Percentiles rank a stretch among this genome's conserved stretches.
Evolutionary conservation across 192 early-diverging fungal genomes (phyloP).

Genomic region (Ambispora gerdemannii): DNA sequence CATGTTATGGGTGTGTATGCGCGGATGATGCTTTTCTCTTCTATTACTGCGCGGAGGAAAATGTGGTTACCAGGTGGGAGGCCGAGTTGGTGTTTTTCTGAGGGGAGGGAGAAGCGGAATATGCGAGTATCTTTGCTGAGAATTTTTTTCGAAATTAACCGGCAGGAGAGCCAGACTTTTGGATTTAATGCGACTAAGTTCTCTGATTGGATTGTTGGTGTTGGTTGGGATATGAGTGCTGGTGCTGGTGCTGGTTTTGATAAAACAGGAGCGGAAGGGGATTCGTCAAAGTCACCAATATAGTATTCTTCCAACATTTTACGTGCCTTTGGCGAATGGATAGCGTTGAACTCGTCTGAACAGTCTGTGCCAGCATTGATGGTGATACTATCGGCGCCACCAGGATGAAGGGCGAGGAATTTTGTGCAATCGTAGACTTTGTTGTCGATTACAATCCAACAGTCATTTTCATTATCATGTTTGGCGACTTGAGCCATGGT

Average conservation of each 20-base stretch:
- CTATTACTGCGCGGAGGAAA: slow-evolving; percentile 44
- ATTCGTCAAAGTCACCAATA: slow-evolving; percentile 60
- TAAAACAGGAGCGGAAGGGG: not conserved
- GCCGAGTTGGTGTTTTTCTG: slow-evolving; percentile 51
- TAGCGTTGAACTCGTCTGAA: slow-evolving; percentile 88
- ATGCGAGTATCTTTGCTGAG: slow-evolving; percentile 47
- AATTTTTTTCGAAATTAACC: slow-evolving; percentile 35
- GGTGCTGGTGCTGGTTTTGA: not conserved
- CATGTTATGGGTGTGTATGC: slow-evolving; percentile 77
- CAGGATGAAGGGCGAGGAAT: slow-evolving; percentile 82
- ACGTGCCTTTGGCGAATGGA: slow-evolving; percentile 82
- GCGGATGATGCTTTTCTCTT: slow-evolving; percentile 64
- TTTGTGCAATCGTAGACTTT: slow-evolving; percentile 75
- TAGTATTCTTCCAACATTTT: slow-evolving; percentile 65
- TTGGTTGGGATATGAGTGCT: not conserved
- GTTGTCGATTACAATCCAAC: slow-evolving; percentile 74
- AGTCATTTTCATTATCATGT: slow-evolving; percentile 65
- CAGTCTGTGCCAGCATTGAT: slow-evolving; percentile 80
- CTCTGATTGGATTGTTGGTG: not conserved
- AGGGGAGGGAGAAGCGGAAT: slow-evolving; percentile 54
- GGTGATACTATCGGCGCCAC: slow-evolving; percentile 82
- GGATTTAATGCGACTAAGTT: slow-evolving; percentile 30
- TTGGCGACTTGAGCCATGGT: slow-evolving; percentile 62
- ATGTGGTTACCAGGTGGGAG: slow-evolving; percentile 62
- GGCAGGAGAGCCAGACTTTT: slow-evolving; percentile 41